Percentiles rank a stretch among this genome's conserved stretches.
These are phyloP conservation scores for Schizophyllum commune DNA, from an alignment of 1,284 basidiomycete species.

Conservation along the genomic window DNA sequence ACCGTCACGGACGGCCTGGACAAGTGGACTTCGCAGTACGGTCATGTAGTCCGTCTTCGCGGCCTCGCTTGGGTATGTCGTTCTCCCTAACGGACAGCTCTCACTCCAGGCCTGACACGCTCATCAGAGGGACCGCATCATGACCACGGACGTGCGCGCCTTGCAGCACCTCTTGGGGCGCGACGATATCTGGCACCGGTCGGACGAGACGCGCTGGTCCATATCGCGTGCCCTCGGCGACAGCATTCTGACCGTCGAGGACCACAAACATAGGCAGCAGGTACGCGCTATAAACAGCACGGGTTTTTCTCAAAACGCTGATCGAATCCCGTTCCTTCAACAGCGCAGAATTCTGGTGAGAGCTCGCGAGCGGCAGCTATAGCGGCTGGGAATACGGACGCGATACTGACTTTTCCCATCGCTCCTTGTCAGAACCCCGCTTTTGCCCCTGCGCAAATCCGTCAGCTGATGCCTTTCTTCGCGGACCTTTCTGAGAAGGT, in stretches of 20 bases:
- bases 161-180: slow-evolving; percentile 5
- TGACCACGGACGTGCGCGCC: slow-evolving; percentile 6
- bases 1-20: background rate
- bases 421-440: slow-evolving; percentile 43
- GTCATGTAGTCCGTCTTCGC: background rate
- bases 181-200: slow-evolving; percentile 7
- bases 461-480: slow-evolving; percentile 47
- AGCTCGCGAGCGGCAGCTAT: background rate
- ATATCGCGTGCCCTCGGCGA: background rate
- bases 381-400: background rate
- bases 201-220: background rate
- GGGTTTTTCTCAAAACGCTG: background rate
- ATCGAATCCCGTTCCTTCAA: background rate
- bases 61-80: background rate
- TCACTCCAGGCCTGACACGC: too few species aligned
- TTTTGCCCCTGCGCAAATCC: slow-evolving; percentile 46
- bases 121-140: background rate
- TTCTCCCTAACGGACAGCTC: too few species aligned
- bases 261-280: slow-evolving; percentile 40
- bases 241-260: slow-evolving; percentile 6
- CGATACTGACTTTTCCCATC: background rate
- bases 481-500: slow-evolving; percentile 42
- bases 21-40: background rate
- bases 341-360: slow-evolving; percentile 36
- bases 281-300: slow-evolving; percentile 18